Evolutionary conservation across 164 flowering plant species (phyloP).

Genomic region (Tetrastigma voinierianum): DNA sequence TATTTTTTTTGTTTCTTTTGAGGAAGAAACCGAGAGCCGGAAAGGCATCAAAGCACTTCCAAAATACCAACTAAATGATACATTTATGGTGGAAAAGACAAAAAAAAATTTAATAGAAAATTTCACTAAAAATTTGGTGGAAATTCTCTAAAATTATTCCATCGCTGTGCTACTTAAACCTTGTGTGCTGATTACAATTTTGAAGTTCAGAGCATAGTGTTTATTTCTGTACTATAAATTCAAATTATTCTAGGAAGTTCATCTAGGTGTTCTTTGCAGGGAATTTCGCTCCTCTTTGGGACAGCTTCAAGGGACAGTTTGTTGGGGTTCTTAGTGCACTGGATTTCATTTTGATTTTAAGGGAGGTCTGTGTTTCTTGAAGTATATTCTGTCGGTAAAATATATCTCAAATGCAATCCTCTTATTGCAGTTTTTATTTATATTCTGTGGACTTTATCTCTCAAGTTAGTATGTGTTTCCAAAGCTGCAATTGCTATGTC

Average conservation of each 20-base stretch:
- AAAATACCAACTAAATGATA: too few relatives aligned
- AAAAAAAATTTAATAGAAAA: too few relatives aligned
- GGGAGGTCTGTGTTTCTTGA: slow-evolving; percentile 63
- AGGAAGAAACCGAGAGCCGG: too few relatives aligned
- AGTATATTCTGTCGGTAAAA: not conserved
- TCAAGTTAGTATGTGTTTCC: not conserved
- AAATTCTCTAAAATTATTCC: too few relatives aligned
- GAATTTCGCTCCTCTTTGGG: slow-evolving; percentile 95
- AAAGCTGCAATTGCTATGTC: not conserved
- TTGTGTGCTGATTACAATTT: too few relatives aligned
- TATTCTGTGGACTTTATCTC: not conserved
- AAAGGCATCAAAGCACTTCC: too few relatives aligned
- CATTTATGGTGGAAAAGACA: too few relatives aligned
- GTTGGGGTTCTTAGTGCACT: slow-evolving; percentile 83
- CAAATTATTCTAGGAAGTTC: slow-evolving; percentile 12
- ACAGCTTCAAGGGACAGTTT: slow-evolving; percentile 66
- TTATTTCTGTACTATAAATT: too few relatives aligned
- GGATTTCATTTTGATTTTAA: slow-evolving; percentile 83
- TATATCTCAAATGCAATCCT: not conserved
- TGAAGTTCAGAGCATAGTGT: too few relatives aligned
- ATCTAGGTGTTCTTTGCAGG: slow-evolving; percentile 56
- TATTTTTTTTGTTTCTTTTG: not conserved
- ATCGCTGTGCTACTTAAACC: too few relatives aligned
- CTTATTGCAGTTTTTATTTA: not conserved
- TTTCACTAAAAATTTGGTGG: too few relatives aligned